These are phyloP conservation scores for Termitomyces sp. DNA, from an alignment of 1,284 basidiomycete genomes.

Conservation along the genomic window DNA sequence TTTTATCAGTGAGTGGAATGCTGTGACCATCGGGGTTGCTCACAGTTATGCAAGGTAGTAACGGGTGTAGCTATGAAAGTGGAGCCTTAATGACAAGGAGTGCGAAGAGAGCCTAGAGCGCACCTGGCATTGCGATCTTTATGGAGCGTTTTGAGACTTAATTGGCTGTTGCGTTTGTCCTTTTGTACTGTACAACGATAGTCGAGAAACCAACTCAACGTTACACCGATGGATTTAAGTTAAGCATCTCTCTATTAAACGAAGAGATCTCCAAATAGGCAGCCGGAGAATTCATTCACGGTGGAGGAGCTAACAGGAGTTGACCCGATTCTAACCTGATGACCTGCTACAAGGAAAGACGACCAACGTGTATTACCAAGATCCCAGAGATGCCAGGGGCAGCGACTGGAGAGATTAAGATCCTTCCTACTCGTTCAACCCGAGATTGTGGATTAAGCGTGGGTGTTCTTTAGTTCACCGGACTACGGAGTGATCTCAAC, in stretches of 20 bases:
- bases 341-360: constrained; percentile 12
- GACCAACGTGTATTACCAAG: background rate
- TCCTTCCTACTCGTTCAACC: background rate
- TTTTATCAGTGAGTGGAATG: background rate
- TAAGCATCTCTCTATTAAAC: background rate
- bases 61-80: constrained; percentile 28
- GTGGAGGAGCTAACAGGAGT: background rate
- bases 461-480: background rate
- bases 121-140: constrained; percentile 6
- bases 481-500: background rate
- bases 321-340: constrained; percentile 3
- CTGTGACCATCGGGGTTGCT: constrained; percentile 12
- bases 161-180: background rate
- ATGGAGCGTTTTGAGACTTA: background rate
- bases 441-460: background rate
- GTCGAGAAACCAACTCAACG: constrained; percentile 7
- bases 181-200: constrained; percentile 20
- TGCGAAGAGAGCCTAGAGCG: background rate
- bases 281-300: constrained; percentile 6
- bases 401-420: background rate
- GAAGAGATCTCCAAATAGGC: constrained; percentile 13
- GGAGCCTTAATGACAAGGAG: background rate
- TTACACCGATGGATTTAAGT: constrained; percentile 6
- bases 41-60: constrained; percentile 50
- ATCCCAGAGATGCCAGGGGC: background rate